Percentiles rank a stretch among this genome's conserved stretches.
Evolutionary conservation across 306 rosid genomes (phyloP).

Genomic region (Luffa acutangula): DNA sequence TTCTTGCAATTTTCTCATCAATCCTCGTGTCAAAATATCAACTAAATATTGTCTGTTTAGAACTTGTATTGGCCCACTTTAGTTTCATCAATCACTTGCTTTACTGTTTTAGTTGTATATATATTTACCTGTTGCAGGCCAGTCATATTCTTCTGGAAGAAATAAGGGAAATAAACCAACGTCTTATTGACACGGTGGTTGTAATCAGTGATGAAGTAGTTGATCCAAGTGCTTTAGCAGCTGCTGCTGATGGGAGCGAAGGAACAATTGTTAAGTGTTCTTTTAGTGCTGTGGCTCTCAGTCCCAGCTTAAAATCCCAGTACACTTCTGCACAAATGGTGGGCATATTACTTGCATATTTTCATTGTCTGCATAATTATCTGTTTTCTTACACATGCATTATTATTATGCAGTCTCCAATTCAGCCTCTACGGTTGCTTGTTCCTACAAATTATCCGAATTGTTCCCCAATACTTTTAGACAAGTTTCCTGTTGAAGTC

Average conservation of each 20-base stretch:
- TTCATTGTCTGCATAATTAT: conserved; percentile 5
- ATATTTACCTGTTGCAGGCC: conserved; percentile 40
- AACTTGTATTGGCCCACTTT: neutral
- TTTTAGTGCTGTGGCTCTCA: conserved; percentile 76
- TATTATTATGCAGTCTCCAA: conserved; percentile 62
- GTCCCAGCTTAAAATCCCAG: conserved; percentile 71
- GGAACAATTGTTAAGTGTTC: conserved; percentile 87
- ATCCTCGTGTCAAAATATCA: neutral
- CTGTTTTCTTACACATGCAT: conserved; percentile 16
- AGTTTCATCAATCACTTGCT: neutral
- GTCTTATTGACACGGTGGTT: conserved; percentile 79
- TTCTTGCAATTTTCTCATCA: neutral
- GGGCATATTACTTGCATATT: conserved; percentile 9
- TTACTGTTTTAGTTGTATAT: neutral
- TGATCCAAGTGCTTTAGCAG: conserved; percentile 57
- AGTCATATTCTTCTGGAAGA: conserved; percentile 78
- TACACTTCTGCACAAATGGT: conserved; percentile 78
- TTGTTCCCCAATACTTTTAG: conserved; percentile 76
- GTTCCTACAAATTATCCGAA: conserved; percentile 84
- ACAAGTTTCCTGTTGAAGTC: conserved; percentile 72
- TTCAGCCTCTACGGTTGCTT: conserved; percentile 78
- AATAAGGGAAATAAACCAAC: conserved; percentile 66
- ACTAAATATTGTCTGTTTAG: neutral
- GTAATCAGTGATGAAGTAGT: conserved; percentile 62
- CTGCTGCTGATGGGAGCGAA: conserved; percentile 52